Evolutionary conservation across 2,329 filamentous ascomycete genomes (phyloP).

Genomic region (Pezicula neosporulosa): DNA sequence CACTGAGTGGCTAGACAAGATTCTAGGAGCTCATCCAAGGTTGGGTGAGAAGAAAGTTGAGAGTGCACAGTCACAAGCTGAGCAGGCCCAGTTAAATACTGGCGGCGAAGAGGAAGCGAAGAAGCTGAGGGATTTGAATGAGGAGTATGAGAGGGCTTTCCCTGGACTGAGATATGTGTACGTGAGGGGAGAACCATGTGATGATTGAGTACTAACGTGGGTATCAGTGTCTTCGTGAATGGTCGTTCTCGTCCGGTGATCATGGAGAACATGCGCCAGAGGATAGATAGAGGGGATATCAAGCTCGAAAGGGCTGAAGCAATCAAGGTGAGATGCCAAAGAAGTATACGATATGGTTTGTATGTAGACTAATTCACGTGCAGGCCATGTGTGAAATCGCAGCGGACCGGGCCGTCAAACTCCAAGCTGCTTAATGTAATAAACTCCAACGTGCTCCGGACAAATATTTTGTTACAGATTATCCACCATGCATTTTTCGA

Average conservation of each 20-base stretch:
- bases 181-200: neutral
- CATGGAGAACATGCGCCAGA: constrained; percentile 74
- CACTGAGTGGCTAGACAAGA: constrained; percentile 59
- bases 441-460: neutral
- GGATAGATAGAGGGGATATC: constrained; percentile 68
- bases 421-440: neutral
- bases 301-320: constrained; percentile 67
- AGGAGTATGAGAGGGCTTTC: constrained; percentile 75
- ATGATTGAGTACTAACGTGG: constrained; percentile 11
- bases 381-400: constrained; percentile 88
- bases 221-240: constrained; percentile 74
- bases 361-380: neutral
- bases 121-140: constrained; percentile 62
- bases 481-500: neutral
- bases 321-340: constrained; percentile 57
- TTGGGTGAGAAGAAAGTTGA: constrained; percentile 78
- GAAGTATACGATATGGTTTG: constrained; percentile 12
- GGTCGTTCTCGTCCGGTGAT: constrained; percentile 70
- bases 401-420: constrained; percentile 69
- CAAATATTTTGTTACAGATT: neutral
- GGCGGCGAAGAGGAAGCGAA: constrained; percentile 53
- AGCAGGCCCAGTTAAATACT: constrained; percentile 73
- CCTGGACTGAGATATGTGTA: constrained; percentile 81
- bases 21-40: constrained; percentile 78
- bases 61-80: constrained; percentile 75